Conservation (phyloP, 208 protist species). For the Crithidia brevicula region DNA sequence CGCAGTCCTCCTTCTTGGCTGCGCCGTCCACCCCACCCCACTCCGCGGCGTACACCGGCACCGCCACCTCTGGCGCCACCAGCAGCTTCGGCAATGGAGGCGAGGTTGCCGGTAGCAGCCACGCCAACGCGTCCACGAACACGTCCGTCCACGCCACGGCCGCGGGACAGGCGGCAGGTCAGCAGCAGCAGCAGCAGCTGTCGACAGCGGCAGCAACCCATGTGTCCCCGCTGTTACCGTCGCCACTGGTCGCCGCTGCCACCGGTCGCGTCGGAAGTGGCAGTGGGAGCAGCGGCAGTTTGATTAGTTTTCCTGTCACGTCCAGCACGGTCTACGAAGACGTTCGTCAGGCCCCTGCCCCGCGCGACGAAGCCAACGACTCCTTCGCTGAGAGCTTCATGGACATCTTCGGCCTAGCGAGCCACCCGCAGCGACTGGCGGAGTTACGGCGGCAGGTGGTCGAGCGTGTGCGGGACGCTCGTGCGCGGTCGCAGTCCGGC, state of each 20-base stretch:
- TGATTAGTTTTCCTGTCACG: constrained; percentile 6
- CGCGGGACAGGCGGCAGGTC: not conserved
- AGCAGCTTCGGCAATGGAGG: not conserved
- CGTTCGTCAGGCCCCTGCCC: not conserved
- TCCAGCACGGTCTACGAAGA: constrained; percentile 4
- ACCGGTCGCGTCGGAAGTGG: not conserved
- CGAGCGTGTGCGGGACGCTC: constrained; percentile 18
- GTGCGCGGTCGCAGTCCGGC: not conserved
- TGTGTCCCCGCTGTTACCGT: not conserved
- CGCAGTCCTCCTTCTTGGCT: not conserved
- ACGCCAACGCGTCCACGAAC: not conserved
- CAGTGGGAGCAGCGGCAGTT: constrained; percentile 7
- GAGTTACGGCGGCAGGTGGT: constrained; percentile 22
- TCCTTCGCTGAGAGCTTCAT: constrained; percentile 35
- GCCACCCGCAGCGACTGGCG: constrained; percentile 27
- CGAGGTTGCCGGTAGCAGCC: not conserved
- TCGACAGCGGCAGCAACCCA: not conserved
- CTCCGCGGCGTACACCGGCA: constrained; percentile 2
- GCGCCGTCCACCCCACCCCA: not conserved
- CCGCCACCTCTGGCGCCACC: not conserved
- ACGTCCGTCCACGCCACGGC: constrained; percentile 1
- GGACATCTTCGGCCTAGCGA: constrained; percentile 34
- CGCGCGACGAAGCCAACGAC: constrained; percentile 29
- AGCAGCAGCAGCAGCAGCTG: too few species aligned
- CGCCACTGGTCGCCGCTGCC: not conserved